Base-by-base conservation (phyloP, 768 basidiomycete genomes). In the Pluteus cervinus region DNA sequence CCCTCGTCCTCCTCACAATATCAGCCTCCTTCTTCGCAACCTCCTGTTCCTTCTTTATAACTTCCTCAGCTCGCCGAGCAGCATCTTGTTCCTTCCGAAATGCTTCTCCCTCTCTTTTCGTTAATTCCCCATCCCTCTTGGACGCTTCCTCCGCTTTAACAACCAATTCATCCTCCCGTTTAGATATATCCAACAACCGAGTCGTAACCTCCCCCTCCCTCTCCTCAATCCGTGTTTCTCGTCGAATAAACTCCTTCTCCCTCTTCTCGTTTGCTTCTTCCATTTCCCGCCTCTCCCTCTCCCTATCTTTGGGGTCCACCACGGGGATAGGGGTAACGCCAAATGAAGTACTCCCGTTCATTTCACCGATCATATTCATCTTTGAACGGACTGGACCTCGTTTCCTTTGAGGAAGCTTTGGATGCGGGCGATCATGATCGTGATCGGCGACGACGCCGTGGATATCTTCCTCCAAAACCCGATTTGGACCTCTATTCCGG, bases 21-120 rank as follows among this genome's bases (percentile, higher is more conserved):
- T 44, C 42, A 16, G 45, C 47, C 41, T 52, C 45, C 45, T 41
- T 33, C 12, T 40, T 29, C 37, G 45, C 41, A n/a, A 48, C 33
- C 23, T 50, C 51, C 44, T 51, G 41, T 26, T 40, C 41, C 22
- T 44, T 36, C 38, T 22, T 17, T 24, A 47, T 42, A 29, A 44
- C 49, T 26, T 47, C 43, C 41, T 43, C 36, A 12, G 45, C 50
- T 28, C 38, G 36, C 24, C 33, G 44, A 33, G 45, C 36, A 43
- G 48, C 46, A 38, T 42, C 43, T 32, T 45, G 42, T 36, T 51
- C 41, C 26, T 42, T 25, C 36, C 36, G 42, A 47, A 41, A 18
- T 32, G 40, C 26, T 36, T 29, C 37, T 16, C 40, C 28, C 17
- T 39, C 47, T 40, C 40, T 32, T 15, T 24, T 24, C 16, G 36